phyloP scores from a whole-genome alignment of 2,329 filamentous ascomycete species.

The Pseudohalonectria lignicola region DNA sequence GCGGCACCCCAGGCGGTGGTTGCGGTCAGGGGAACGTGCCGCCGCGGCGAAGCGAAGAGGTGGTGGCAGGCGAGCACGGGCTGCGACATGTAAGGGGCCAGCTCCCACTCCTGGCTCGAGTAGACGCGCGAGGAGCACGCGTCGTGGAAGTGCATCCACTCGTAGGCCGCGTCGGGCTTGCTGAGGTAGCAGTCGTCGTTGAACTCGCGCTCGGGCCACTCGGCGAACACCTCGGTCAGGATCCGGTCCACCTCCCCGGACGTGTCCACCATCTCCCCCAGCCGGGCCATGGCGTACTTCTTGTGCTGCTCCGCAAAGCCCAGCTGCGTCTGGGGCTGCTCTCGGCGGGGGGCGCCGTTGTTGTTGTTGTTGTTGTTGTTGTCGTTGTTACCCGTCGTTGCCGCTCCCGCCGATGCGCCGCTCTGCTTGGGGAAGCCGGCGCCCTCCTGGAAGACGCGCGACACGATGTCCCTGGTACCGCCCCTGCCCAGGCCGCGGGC shows the following conservation, averaged over 20 bases:
- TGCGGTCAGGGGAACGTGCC: conserved; percentile 27
- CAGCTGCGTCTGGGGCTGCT: conserved; percentile 48
- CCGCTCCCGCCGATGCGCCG: too few species aligned
- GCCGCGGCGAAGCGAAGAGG: conserved; percentile 68
- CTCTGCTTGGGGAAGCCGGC: conserved; percentile 59
- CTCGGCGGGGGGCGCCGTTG: conserved; percentile 27
- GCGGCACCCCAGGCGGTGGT: conserved; percentile 31
- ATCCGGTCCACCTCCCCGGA: conserved; percentile 71
- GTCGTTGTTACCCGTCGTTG: conserved; percentile 16
- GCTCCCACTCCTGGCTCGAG: conserved; percentile 84
- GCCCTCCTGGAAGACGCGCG: conserved; percentile 68
- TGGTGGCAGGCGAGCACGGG: conserved; percentile 83
- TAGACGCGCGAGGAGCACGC: conserved; percentile 67
- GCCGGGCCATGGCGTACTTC: conserved; percentile 58
- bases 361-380: conserved; percentile 4
- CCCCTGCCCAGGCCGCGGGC: conserved; percentile 63
- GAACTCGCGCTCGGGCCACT: conserved; percentile 78
- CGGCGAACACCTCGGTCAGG: conserved; percentile 71
- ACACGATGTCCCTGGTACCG: conserved; percentile 62
- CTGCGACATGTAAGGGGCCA: conserved; percentile 77
- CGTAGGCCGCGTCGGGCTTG: conserved; percentile 79
- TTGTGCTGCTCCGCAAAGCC: conserved; percentile 65
- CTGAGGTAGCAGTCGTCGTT: conserved; percentile 87
- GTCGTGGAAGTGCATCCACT: conserved; percentile 95
- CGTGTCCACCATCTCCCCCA: conserved; percentile 68